Conservation (phyloP, 192 early-diverging fungal genomes). For the Spizellomyces sp. region DNA sequence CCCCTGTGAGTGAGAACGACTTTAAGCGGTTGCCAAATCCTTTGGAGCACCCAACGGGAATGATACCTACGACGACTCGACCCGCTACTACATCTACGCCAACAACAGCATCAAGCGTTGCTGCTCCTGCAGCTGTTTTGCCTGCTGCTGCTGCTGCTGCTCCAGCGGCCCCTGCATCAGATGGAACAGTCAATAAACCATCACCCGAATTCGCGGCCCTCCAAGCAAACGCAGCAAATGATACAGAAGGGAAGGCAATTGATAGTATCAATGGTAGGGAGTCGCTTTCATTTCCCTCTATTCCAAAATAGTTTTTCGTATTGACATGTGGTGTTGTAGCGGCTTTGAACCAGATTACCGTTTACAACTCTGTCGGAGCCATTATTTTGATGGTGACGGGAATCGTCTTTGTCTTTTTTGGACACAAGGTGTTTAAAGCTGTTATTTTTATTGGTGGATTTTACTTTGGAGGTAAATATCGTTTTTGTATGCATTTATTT, state of each 20-base stretch:
- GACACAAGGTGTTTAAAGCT: conserved; percentile 63
- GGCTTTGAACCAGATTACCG: conserved; percentile 11
- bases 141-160: background rate
- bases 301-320: background rate
- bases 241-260: background rate
- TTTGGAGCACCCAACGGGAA: background rate
- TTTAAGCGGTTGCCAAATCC: background rate
- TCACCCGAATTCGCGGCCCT: conserved; percentile 20
- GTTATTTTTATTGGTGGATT: conserved; percentile 81
- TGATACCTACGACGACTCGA: background rate
- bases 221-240: background rate
- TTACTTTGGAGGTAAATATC: conserved; percentile 49
- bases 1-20: background rate
- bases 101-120: background rate
- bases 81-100: background rate
- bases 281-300: background rate
- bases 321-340: background rate
- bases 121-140: too few relatives aligned
- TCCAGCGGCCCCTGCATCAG: background rate
- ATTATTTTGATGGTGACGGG: conserved; percentile 67
- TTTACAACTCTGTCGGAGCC: conserved; percentile 48
- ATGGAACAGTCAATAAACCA: conserved; percentile 3
- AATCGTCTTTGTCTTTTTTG: conserved; percentile 70
- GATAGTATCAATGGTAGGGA: conserved; percentile 5
- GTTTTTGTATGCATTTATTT: conserved; percentile 40